Evolutionary conservation across 2,329 filamentous ascomycete species (phyloP), one percentile per base, ranked within the genome.

Genomic region (Blumeria hordei): DNA sequence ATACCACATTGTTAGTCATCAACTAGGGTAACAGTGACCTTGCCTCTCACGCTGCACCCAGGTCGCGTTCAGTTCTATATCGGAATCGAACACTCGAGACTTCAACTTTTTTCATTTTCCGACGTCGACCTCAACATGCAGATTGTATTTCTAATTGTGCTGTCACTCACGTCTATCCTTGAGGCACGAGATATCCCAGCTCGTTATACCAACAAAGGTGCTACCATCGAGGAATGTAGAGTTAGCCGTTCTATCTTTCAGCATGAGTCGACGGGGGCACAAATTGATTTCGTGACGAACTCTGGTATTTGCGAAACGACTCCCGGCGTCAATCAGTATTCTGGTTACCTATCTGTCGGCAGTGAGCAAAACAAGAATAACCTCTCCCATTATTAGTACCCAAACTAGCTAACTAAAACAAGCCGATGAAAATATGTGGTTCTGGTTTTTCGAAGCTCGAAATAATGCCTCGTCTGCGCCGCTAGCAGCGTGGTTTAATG

Each of bases 381-480:
- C n/a, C 9, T 54, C 11, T 14, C 12, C 28, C 2, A 10, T 21
- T 16, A 11, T 16, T 63, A 14, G 64, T 64, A 21, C 64, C 56
- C 66, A 64, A 21, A 65, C 51, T 32, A 34, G 45, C n/a, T 34
- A 41, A 35, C 47, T 57, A 36, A 57, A 44, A 33, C 6, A 21
- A 62, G 61, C 47, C 35, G 55, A 62, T 55, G 56, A 62, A 49
- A 58, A 62, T 53, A 58, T 59, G 59, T 63, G 61, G 59, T 62
- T 63, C 49, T 64, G 77, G 75, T 81, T 80, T 61, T 76, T 81
- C 58, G 77, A 80, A 59, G 69, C 77, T 12, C 69, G 75, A 7
- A 69, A 74, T 54, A 68, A 71, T 59, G 70, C 76, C 1, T 61
- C 64, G 8, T 69, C 67, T 37, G 69, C 70, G 9, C 71, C 71